Evolutionary conservation across 2,329 filamentous ascomycete genomes (phyloP), one percentile per base, ranked within the genome.

Genomic region (Cordyceps cateniannulata): DNA sequence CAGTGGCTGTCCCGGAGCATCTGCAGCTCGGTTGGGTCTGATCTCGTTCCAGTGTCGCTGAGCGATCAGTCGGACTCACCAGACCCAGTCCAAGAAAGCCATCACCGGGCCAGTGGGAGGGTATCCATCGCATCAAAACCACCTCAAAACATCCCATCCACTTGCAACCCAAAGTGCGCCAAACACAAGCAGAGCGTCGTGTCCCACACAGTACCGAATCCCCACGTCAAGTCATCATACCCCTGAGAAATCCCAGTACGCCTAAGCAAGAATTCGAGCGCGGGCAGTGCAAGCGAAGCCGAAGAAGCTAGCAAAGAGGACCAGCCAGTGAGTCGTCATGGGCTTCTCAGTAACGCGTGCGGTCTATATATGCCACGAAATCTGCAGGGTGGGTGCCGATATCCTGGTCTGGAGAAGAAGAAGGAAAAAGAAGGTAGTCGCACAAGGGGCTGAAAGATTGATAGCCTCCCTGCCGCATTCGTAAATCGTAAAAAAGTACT

Each of bases 71-170:
- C 18, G 6, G 3, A 38, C 10, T 27, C 14, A 5, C 32, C 45
- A 24, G 24, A 20, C 16, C n/a, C 18, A 29, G 24, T 24, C 22
- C 55, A n/a, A 50, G 24, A 22, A 14, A 45, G 22, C 10, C 3
- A 32, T 14, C 14, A 4, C 29, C 29, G 7, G 40, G 18, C 44
- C 68, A 68, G 69, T 68, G 65, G 67, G 68, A 74, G n/a, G 75
- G 75, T 77, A 77, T 77, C 74, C 75, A 70, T 77, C 75, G 67
- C 75, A 67, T 73, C 70, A 69, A 73, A 71, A 24, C 25, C 44
- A 45, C 16, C n/a, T 20, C 55, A 14, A 40, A 50, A 20, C 53
- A 50, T 50, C 25, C 18, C 35, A 52, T 16, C 14, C 35, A 42
- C 52, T 52, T 35, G 35, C 12, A 25, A 44, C 6, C 12, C n/a